Evolutionary conservation across 2,329 filamentous ascomycete species (phyloP), one percentile per base, ranked within the genome.

Genomic region (Pseudogymnoascus sp.): DNA sequence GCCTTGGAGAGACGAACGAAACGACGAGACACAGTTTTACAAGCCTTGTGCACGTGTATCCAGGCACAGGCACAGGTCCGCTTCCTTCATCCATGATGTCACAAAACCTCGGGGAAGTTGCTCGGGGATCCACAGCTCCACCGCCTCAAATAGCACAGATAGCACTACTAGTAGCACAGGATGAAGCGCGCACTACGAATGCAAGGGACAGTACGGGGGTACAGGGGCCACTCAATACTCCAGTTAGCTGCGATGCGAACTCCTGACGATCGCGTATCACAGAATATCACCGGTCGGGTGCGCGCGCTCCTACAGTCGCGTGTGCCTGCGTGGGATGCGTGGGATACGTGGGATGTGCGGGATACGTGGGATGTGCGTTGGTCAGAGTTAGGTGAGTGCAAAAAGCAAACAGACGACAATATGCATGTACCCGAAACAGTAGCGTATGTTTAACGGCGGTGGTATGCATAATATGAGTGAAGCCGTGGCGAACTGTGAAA

Each of bases 191-290:
- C 29, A 12, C 48, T 55, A 55, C 3, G 27, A 3, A 55, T 13
- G 29, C 29, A 55, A 51, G 48, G 48, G 48, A 21, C 35, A 15
- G 5, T 33, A 4, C 29, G 33, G 29, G 48, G 48, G 48, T 35
- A 33, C 48, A 55, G 21, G 21, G 21, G 48, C 29, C 21, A 33
- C 48, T 33, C 27, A 21, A 35, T 21, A 21, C 21, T 21, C 21
- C 21, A 21, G 21, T 21, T 21, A 15, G 48, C 48, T 55, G 41
- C 7, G 29, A 55, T 33, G 29, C n/a, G 29, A 9, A 17, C 48
- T 55, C 48, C 29, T 55, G 48, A 17, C 48, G 48, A 55, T 55
- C 48, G 48, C 48, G 48, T 55, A 55, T 55, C 29, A 55, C 48
- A 55, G 4, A 55, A 55, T 55, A 33, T 35, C 48, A 21, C 29